phyloP scores from a whole-genome alignment of 495 filamentous ascomycete species.

The Penicillium bialowiezense region DNA sequence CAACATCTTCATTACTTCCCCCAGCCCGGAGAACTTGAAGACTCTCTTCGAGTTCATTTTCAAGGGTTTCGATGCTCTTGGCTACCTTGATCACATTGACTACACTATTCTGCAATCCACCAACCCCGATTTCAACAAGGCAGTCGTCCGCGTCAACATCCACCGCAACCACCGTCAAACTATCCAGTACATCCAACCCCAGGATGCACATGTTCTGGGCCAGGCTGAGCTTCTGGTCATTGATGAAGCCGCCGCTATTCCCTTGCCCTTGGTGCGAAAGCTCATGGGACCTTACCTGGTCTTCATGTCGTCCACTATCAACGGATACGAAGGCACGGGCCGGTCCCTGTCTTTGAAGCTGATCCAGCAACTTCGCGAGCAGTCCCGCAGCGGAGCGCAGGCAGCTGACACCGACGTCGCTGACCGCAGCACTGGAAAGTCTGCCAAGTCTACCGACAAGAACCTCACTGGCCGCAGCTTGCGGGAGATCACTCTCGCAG shows the following conservation, averaged over 20 bases:
- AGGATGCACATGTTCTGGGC: slow-evolving; percentile 90
- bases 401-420: slow-evolving; percentile 61
- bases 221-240: slow-evolving; percentile 96
- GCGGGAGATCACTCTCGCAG: slow-evolving; percentile 85
- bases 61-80: slow-evolving; percentile 93
- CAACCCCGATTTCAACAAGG: slow-evolving; percentile 98
- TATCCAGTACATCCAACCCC: slow-evolving; percentile 96
- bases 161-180: slow-evolving; percentile 95
- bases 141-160: slow-evolving; percentile 94
- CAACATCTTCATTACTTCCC: slow-evolving; percentile 99
- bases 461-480: slow-evolving; percentile 72
- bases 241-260: slow-evolving; percentile 97
- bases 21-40: slow-evolving; percentile 97
- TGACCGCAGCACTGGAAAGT: slow-evolving; percentile 68
- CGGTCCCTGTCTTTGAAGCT: slow-evolving; percentile 93
- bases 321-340: slow-evolving; percentile 97
- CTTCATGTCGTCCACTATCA: slow-evolving; percentile 99
- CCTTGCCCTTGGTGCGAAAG: slow-evolving; percentile 85
- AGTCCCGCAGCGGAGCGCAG: slow-evolving; percentile 65
- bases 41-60: slow-evolving; percentile 98
- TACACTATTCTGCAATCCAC: slow-evolving; percentile 99
- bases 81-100: slow-evolving; percentile 90
- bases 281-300: slow-evolving; percentile 97
- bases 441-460: slow-evolving; percentile 59
- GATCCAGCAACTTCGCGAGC: slow-evolving; percentile 95